A percentile compares a stretch with the other conserved stretches of the same genome.
phyloP scores from a whole-genome alignment of 2,329 filamentous ascomycete genomes.

The Colletotrichum sp. region DNA sequence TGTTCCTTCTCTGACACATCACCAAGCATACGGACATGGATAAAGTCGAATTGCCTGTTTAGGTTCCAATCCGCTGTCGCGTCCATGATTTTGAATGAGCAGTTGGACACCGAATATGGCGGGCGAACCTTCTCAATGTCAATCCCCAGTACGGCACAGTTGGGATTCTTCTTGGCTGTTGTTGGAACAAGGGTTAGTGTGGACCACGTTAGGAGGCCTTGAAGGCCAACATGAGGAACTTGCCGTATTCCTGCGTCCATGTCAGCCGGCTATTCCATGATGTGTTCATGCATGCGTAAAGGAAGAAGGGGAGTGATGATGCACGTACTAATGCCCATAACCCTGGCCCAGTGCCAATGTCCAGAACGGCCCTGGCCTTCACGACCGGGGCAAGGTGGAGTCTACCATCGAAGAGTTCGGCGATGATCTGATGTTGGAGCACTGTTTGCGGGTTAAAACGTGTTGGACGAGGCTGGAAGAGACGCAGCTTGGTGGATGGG shows the following conservation, averaged over 20 bases:
- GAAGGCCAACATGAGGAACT: not conserved
- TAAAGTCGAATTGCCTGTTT: slow-evolving; percentile 30
- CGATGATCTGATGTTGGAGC: slow-evolving; percentile 32
- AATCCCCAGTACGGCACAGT: slow-evolving; percentile 30
- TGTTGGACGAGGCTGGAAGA: not conserved
- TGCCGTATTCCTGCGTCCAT: slow-evolving; percentile 25
- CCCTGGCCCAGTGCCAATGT: slow-evolving; percentile 33
- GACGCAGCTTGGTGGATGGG: not conserved
- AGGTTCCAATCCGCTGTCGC: slow-evolving; percentile 30
- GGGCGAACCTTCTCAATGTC: slow-evolving; percentile 33
- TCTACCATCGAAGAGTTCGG: slow-evolving; percentile 30
- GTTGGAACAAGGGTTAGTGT: not conserved
- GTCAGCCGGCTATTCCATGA: slow-evolving; percentile 9
- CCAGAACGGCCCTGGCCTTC: slow-evolving; percentile 29
- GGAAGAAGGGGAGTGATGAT: not conserved
- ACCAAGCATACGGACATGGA: slow-evolving; percentile 36
- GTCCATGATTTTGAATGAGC: slow-evolving; percentile 31
- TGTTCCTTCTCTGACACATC: slow-evolving; percentile 29
- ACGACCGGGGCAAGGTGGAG: slow-evolving; percentile 30
- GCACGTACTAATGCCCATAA: slow-evolving; percentile 31
- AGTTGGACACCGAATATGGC: slow-evolving; percentile 29
- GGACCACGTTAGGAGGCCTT: not conserved
- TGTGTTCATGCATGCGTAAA: not conserved
- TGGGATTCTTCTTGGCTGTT: slow-evolving; percentile 28
- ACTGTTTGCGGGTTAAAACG: slow-evolving; percentile 19